Percentiles rank a stretch among this genome's conserved stretches.
Conservation (phyloP, 306 rosid species). For the Glycine tomentella region DNA sequence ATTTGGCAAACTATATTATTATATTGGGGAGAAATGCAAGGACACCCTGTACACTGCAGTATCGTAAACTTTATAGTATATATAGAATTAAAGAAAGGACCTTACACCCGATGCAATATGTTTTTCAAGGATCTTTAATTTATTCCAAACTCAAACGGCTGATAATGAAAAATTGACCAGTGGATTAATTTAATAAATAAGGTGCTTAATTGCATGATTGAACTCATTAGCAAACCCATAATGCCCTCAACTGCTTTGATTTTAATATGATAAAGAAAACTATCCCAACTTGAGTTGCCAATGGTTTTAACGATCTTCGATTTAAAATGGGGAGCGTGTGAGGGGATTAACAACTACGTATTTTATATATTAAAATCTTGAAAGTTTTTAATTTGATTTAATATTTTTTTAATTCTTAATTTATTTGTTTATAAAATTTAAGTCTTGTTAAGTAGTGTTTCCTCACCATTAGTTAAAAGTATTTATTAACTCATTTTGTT, state of each 20-base stretch:
- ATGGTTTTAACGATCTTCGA: no score
- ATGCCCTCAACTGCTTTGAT: neutral
- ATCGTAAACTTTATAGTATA: neutral
- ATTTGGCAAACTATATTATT: no score
- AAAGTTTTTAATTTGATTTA: no score
- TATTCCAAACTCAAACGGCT: neutral
- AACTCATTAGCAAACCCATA: conserved; percentile 24
- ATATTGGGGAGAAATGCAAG: conserved; percentile 12
- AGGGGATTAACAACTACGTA: no score
- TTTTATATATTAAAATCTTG: no score
- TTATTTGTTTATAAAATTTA: no score
- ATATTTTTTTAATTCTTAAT: no score
- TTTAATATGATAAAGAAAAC: neutral
- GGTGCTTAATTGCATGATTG: conserved; percentile 34
- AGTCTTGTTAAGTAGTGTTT: no score
- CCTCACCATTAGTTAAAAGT: no score
- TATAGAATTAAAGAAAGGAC: neutral
- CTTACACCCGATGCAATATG: neutral
- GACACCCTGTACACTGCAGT: conserved; percentile 13
- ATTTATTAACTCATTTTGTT: no score
- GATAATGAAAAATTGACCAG: conserved; percentile 20
- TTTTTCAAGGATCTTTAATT: neutral
- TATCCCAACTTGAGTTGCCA: no score
- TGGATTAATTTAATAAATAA: conserved; percentile 14
- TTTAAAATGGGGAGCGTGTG: no score